Evolutionary conservation across 768 basidiomycete genomes (phyloP), one percentile per base, ranked within the genome.

Genomic region (Postia placenta): DNA sequence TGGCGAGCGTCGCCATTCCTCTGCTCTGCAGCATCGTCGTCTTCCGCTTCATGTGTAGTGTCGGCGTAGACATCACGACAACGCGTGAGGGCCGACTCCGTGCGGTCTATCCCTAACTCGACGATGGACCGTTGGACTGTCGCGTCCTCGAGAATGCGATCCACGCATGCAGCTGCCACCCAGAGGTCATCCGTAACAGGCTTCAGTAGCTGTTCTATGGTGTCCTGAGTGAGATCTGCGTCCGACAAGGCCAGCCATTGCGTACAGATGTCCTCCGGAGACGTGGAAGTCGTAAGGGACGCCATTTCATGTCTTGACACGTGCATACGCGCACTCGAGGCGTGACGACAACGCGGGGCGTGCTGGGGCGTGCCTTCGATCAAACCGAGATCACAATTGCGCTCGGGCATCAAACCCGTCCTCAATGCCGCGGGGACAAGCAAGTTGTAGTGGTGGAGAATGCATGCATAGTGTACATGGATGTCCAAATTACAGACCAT

Each of bases 141-240:
- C 19, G 74, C 67, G 60, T 81, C 71, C 52, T 84, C 71, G n/a
- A 85, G 67, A 22, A 85, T 64, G 49, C 84, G 74, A 67, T 90
- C 87, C 22, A 73, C 68, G 56, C 80, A 85, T 2, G 88, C 87
- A n/a, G 84, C 79, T 30, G 75, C 76, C 14, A 82, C 83, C 88
- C 89, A 92, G 7, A 83, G 66, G 63, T 92, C 85, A 58, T 91
- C 81, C 36, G 69, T 65, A 35, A 85, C 67, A 20, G 68, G 57
- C 7, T 63, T 67, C 17, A 93, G 74, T 17, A 73, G 58, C 20
- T 75, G 59, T 20, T 69, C 64, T 23, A 87, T 67, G 36, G 61
- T 58, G 42, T 79, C 73, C 0, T 67, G 58, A 3, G 80, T 80
- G 49, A 91, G 59, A n/a, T 83, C 73, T 30, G 73, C 64, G 65